Conservation (phyloP, 495 filamentous ascomycete genomes). For the Rostrohypoxylon terebratum region DNA sequence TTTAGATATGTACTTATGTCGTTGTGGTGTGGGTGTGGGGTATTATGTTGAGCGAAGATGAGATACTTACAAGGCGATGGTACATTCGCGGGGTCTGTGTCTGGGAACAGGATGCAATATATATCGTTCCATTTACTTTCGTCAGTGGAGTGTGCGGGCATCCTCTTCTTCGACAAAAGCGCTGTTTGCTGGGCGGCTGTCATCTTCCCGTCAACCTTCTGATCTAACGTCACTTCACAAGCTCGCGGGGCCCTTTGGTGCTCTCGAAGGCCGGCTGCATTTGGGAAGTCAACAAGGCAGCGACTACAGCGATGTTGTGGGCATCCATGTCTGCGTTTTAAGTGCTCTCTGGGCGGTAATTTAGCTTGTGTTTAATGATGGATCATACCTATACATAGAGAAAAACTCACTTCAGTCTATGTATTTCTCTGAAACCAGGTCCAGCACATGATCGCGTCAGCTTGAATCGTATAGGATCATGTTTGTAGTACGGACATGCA, state of each 20-base stretch:
- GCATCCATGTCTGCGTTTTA: neutral
- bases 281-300: neutral
- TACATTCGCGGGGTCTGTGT: neutral
- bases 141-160: neutral
- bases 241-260: neutral
- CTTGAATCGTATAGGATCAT: neutral
- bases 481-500: neutral
- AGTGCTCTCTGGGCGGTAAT: neutral
- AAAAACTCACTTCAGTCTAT: neutral
- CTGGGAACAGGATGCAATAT: neutral
- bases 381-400: neutral
- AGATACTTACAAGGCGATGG: constrained; percentile 1
- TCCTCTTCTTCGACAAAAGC: neutral
- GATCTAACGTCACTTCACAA: neutral
- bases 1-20: neutral
- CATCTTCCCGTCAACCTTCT: neutral
- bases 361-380: neutral
- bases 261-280: neutral
- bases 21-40: too few relatives aligned
- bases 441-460: neutral
- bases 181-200: neutral
- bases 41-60: neutral
- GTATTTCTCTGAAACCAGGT: neutral
- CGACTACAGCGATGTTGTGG: neutral
- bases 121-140: constrained; percentile 3